A percentile compares a stretch with the other conserved stretches of the same genome.
Conservation (phyloP, 2,329 filamentous ascomycete genomes). For the Penicillium sp. region DNA sequence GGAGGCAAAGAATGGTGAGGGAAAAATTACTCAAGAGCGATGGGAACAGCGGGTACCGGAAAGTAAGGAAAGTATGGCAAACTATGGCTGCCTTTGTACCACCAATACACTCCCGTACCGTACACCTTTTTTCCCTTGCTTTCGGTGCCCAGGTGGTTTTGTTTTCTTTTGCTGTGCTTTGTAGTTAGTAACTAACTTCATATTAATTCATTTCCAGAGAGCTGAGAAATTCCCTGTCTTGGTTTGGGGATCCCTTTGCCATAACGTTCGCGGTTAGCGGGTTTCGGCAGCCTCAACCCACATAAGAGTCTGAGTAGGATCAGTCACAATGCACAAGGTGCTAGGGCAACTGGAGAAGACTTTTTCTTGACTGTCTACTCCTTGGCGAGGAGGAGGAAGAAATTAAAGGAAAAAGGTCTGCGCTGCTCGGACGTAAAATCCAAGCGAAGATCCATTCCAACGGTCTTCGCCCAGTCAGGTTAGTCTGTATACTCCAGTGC, state of each 20-base stretch:
- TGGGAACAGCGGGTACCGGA: not conserved
- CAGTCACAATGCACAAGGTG: not conserved
- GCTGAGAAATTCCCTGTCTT: too few relatives aligned
- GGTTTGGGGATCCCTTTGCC: not conserved
- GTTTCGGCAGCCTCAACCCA: not conserved
- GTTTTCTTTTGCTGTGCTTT: not conserved
- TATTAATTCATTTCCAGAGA: too few relatives aligned
- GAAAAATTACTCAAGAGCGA: slow-evolving; percentile 17
- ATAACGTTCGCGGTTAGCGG: not conserved
- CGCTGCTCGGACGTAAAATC: slow-evolving; percentile 6
- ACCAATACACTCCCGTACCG: slow-evolving; percentile 8
- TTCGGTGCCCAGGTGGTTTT: too few relatives aligned
- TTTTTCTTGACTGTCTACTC: not conserved
- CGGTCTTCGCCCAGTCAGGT: slow-evolving; percentile 25
- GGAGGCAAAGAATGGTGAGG: slow-evolving; percentile 19
- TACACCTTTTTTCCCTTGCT: not conserved
- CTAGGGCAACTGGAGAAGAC: not conserved
- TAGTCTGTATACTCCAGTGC: slow-evolving; percentile 22
- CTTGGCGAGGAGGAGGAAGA: slow-evolving; percentile 2
- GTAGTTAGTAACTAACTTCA: not conserved
- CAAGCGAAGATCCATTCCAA: slow-evolving; percentile 25
- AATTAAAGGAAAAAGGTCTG: not conserved
- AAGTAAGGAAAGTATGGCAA: not conserved
- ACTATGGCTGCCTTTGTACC: slow-evolving; percentile 1
- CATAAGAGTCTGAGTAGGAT: not conserved